Percentiles rank a stretch among this genome's conserved stretches.
Evolutionary conservation across 768 basidiomycete species (phyloP).

Genomic region (Boletus pseudo-olivaceus): DNA sequence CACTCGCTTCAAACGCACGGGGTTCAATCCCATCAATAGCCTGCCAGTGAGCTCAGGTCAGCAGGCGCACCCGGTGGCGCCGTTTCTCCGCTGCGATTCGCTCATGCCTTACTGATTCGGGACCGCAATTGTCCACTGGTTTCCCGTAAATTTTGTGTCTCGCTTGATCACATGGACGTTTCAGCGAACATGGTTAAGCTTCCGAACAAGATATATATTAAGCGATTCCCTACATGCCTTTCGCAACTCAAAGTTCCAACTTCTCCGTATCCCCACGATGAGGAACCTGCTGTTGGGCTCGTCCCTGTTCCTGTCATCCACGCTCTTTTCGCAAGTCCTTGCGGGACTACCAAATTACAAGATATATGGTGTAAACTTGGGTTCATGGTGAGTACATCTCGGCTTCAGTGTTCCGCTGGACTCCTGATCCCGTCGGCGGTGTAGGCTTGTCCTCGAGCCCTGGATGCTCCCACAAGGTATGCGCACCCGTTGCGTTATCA

Average conservation of each 20-base stretch:
- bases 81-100: neutral
- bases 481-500: neutral
- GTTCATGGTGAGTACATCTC: constrained; percentile 49
- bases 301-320: constrained; percentile 13
- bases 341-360: constrained; percentile 34
- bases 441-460: constrained; percentile 73
- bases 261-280: constrained; percentile 15
- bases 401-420: neutral
- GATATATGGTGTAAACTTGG: constrained; percentile 71
- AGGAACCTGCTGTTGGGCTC: constrained; percentile 11
- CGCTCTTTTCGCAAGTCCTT: constrained; percentile 17
- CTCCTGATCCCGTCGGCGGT: constrained; percentile 3
- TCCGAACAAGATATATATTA: constrained; percentile 9
- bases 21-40: neutral
- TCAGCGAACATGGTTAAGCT: neutral
- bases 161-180: constrained; percentile 1
- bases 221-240: neutral
- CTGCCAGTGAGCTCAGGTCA: constrained; percentile 2
- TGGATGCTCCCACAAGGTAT: constrained; percentile 78
- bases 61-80: neutral
- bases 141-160: neutral
- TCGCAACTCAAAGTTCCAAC: neutral
- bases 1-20: neutral
- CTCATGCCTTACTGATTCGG: neutral
- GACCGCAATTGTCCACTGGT: neutral